These are phyloP conservation scores for Pseudoscleropodium purum DNA, from an alignment of 225 moss, liverwort and hornwort species.

Conservation along the genomic window DNA sequence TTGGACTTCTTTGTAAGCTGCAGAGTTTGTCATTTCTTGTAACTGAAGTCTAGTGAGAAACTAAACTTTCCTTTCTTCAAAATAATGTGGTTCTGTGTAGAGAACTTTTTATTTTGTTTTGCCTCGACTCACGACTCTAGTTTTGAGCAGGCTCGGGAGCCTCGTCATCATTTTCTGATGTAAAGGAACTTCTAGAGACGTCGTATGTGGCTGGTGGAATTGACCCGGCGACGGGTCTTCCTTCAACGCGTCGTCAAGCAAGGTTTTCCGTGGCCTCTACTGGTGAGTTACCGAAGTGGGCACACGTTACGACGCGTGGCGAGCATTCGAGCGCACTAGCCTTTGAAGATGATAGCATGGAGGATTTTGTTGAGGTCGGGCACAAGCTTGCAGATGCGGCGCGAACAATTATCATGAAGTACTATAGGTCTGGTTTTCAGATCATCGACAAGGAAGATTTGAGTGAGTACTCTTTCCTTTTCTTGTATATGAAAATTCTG, in stretches of 20 bases:
- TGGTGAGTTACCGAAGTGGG: background rate
- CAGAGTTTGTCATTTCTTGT: background rate
- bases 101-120: background rate
- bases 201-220: background rate
- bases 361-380: conserved; percentile 63
- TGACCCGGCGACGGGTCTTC: background rate
- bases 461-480: conserved; percentile 51
- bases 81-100: background rate
- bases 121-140: background rate
- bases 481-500: background rate
- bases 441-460: conserved; percentile 79
- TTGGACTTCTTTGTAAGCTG: background rate
- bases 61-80: background rate
- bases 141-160: conserved; percentile 16
- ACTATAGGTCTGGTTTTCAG: conserved; percentile 66
- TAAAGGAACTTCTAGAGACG: background rate
- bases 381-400: conserved; percentile 85
- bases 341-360: conserved; percentile 39
- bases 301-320: conserved; percentile 6
- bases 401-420: conserved; percentile 61
- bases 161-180: conserved; percentile 16
- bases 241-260: background rate
- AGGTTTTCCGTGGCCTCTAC: background rate
- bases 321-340: conserved; percentile 35
- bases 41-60: background rate